Evolutionary conservation across 352 stramenopile genomes (phyloP).

Genomic region (Phytophthora ramorum): DNA sequence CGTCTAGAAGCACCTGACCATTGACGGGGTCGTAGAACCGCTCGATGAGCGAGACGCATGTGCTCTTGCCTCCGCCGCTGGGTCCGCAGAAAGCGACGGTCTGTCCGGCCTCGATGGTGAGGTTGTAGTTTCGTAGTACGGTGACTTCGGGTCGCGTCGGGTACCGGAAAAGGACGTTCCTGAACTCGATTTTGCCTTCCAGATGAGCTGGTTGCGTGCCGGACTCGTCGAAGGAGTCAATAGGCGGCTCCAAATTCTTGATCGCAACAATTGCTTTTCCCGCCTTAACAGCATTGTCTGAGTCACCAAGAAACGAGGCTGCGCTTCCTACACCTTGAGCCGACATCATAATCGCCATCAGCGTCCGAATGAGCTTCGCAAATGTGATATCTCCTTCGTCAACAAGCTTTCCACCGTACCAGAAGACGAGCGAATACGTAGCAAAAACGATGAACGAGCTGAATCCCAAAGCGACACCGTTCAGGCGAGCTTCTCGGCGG

Average conservation of each 20-base stretch:
- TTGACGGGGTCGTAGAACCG: constrained; percentile 71
- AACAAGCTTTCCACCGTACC: constrained; percentile 58
- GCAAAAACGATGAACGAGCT: constrained; percentile 66
- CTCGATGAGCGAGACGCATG: constrained; percentile 51
- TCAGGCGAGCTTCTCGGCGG: constrained; percentile 36
- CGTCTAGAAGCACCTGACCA: constrained; percentile 75
- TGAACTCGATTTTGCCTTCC: constrained; percentile 53
- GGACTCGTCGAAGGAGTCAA: constrained; percentile 30
- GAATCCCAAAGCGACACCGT: constrained; percentile 62
- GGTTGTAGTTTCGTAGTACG: constrained; percentile 84
- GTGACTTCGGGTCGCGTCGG: constrained; percentile 57
- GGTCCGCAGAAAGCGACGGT: constrained; percentile 66
- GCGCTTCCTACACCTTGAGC: constrained; percentile 37
- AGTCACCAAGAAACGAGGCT: constrained; percentile 38
- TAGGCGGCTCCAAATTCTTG: constrained; percentile 31
- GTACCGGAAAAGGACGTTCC: constrained; percentile 78
- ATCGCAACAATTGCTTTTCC: constrained; percentile 43
- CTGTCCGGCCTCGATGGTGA: constrained; percentile 75
- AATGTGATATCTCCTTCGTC: constrained; percentile 48
- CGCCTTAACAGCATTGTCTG: constrained; percentile 76
- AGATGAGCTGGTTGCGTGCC: background rate
- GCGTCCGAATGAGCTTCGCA: constrained; percentile 49
- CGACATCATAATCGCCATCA: constrained; percentile 60
- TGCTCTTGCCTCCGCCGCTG: constrained; percentile 59
- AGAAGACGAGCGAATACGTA: constrained; percentile 62